Evolutionary conservation across 2,329 filamentous ascomycete genomes (phyloP).

Genomic region (Monilinia polystroma): DNA sequence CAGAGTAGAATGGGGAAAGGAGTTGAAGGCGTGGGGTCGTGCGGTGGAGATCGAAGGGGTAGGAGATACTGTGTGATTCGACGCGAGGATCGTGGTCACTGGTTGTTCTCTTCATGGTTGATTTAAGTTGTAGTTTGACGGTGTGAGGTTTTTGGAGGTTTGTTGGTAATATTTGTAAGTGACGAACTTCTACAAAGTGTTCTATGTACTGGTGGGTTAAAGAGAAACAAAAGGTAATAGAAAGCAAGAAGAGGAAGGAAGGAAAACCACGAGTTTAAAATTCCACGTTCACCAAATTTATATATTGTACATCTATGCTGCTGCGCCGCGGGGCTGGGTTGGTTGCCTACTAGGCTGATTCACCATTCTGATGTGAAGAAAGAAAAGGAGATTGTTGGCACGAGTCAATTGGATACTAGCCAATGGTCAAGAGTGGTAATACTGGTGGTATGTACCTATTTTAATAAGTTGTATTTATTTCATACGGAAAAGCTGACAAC

Average conservation of each 20-base stretch:
- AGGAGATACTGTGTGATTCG: background rate
- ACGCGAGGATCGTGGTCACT: background rate
- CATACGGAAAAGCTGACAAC: too few species aligned
- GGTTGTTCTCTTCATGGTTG: background rate
- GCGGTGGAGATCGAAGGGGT: conserved; percentile 1
- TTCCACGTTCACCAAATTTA: too few species aligned
- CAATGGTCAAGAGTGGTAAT: background rate
- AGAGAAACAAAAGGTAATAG: background rate
- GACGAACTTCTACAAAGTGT: too few species aligned
- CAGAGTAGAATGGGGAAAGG: conserved; percentile 2
- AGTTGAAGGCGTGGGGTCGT: conserved; percentile 4
- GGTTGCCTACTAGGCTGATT: background rate
- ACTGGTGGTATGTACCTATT: too few species aligned
- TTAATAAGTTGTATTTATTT: too few species aligned
- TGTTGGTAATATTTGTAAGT: background rate
- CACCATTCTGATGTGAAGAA: background rate
- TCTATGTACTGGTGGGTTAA: background rate
- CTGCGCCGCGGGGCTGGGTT: background rate
- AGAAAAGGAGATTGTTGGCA: background rate
- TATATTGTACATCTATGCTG: background rate
- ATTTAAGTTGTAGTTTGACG: background rate
- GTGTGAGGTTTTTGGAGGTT: background rate
- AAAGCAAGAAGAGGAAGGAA: background rate
- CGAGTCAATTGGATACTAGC: background rate
- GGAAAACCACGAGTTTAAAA: too few species aligned